Evolutionary conservation across 345 rosid species (phyloP).

Genomic region (Melaleuca quinquenervia): DNA sequence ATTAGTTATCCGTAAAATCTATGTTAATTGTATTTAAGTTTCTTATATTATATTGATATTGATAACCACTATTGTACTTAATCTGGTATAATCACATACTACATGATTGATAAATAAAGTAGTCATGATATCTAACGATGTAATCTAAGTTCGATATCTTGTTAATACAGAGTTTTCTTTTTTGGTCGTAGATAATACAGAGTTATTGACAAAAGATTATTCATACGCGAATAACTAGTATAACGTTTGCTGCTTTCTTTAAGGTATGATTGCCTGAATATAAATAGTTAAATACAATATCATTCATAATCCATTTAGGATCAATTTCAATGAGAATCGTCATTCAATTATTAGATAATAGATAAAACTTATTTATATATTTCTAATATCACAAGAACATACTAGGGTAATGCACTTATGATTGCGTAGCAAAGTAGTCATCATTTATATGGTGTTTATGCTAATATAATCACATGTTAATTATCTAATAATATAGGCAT

Average conservation of each 20-base stretch:
- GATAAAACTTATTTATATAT: not conserved
- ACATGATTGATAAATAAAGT: too few species aligned
- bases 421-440: not conserved
- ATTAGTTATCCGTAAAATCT: too few species aligned
- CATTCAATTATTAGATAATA: not conserved
- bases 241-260: too few species aligned
- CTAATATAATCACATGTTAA: not conserved
- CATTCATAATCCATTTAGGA: not conserved
- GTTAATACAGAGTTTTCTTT: too few species aligned
- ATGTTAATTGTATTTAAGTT: too few species aligned
- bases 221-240: not conserved
- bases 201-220: not conserved
- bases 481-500: not conserved
- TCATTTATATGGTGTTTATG: not conserved
- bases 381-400: not conserved
- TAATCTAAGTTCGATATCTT: too few species aligned
- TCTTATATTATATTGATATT: too few species aligned
- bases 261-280: too few species aligned
- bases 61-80: too few species aligned
- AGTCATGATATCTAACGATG: too few species aligned
- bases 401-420: not conserved
- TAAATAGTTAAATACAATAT: not conserved
- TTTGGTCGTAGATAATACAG: too few species aligned
- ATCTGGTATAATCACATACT: too few species aligned
- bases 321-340: not conserved